Evolutionary conservation across 495 filamentous ascomycete genomes (phyloP), one percentile per base, ranked within the genome.

Genomic region (Aspergillus olivimuriae): DNA sequence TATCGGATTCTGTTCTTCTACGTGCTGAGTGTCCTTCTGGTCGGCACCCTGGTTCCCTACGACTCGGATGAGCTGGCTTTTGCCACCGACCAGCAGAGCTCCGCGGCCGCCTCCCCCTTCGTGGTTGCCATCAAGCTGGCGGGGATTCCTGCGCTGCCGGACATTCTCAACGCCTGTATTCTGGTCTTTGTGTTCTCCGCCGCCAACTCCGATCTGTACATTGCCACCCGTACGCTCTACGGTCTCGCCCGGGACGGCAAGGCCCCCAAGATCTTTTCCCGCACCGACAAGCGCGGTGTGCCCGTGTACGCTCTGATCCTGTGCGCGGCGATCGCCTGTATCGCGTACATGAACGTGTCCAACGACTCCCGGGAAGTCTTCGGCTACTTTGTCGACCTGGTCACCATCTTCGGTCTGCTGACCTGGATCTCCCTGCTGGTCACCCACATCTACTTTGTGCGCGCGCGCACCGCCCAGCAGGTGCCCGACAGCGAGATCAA

Each of bases 1-100:
- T 89, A 79, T 69, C 84, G 88, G 36, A 90, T 95, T 57, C 52
- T 84, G 42, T 69, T 92, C 60, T 94, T 95, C 70, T 95, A 92
- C 65, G 54, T 76, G 7, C 52, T 77, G 24, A 70, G 63, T 18
- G 72, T 78, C 3, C 51, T 80, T 3, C 62, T 79, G 22, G 58
- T 82, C 7, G 73, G 75, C 41, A 73, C 72, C 41, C 56, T 78
- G n/a, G 73, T 82, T 1, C 73, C 74, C 0, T 82, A 77, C 52
- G 62, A 83, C 56, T 68, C 63, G 22, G 6, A 20, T 0, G 57
- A 72, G 0, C 78, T 95, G 1, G 50, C 66, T 15, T 73, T 75
- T 20, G 82, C 84, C 37, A 68, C 52, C 43, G 66, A 61, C 2
- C 50, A 57, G 10, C 58, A 50, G 24, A 65, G 55, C 41, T 68